These are phyloP conservation scores for Isochrysis galbana DNA, from an alignment of 78 protist species.

Conservation along the genomic window DNA sequence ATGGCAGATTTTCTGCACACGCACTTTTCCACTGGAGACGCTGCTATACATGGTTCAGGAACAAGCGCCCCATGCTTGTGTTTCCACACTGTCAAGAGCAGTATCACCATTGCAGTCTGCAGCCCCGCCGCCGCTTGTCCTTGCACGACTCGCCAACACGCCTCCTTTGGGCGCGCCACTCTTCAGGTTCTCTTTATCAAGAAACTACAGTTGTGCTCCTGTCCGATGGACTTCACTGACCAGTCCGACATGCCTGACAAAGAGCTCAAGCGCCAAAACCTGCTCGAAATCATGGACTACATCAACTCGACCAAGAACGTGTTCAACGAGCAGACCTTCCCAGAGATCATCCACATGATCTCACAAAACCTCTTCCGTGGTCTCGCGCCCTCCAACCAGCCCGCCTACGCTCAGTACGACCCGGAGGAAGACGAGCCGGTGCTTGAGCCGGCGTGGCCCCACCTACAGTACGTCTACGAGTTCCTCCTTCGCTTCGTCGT, in stretches of 20 bases:
- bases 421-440: conserved; percentile 83
- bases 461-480: conserved; percentile 82
- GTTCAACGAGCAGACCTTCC: conserved; percentile 69
- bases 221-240: conserved; percentile 79
- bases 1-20: too few relatives aligned
- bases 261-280: conserved; percentile 74
- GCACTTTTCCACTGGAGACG: too few relatives aligned
- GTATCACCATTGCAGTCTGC: too few relatives aligned
- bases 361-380: conserved; percentile 84
- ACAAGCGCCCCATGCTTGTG: too few relatives aligned
- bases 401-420: conserved; percentile 5
- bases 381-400: conserved; percentile 71
- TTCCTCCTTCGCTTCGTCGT: conserved; percentile 86
- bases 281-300: conserved; percentile 84
- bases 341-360: conserved; percentile 77
- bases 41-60: too few relatives aligned
- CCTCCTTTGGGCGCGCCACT: too few relatives aligned
- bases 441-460: conserved; percentile 91
- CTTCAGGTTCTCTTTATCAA: conserved; percentile 62
- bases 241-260: not conserved
- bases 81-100: too few relatives aligned
- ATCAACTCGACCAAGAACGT: conserved; percentile 57
- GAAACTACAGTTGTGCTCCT: conserved; percentile 78
- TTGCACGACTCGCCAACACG: too few relatives aligned
- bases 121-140: too few relatives aligned